These are phyloP conservation scores for Paraphaeosphaeria minitans DNA, from an alignment of 2,329 filamentous ascomycete genomes.

Conservation along the genomic window DNA sequence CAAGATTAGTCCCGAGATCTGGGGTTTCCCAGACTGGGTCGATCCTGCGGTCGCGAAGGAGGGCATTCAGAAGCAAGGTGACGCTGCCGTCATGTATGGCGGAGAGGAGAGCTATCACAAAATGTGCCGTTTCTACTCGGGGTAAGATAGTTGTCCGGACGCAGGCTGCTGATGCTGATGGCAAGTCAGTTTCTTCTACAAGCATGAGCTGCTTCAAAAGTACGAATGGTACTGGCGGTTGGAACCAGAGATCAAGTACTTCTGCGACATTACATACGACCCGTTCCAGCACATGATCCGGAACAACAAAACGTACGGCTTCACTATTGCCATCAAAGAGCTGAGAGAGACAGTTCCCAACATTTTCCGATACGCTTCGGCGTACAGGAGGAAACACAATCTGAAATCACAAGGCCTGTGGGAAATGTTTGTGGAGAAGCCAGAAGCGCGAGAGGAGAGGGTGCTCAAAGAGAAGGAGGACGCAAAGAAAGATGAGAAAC, in stretches of 20 bases:
- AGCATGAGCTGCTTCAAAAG: constrained; percentile 90
- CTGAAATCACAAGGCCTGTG: constrained; percentile 89
- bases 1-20: constrained; percentile 87
- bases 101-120: constrained; percentile 98
- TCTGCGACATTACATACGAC: constrained; percentile 99
- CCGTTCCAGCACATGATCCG: constrained; percentile 95
- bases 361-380: constrained; percentile 97
- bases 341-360: constrained; percentile 97
- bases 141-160: constrained; percentile 60
- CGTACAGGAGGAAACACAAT: constrained; percentile 92
- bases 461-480: constrained; percentile 50
- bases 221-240: constrained; percentile 99
- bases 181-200: constrained; percentile 81
- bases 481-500: constrained; percentile 67
- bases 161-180: constrained; percentile 18
- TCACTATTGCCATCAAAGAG: constrained; percentile 98
- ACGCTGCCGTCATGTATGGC: constrained; percentile 98
- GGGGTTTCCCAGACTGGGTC: constrained; percentile 97
- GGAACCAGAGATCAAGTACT: constrained; percentile 99
- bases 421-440: constrained; percentile 96
- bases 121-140: constrained; percentile 99
- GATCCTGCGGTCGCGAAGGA: constrained; percentile 93
- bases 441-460: constrained; percentile 59
- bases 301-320: constrained; percentile 96
- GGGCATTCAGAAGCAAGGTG: constrained; percentile 94